Evolutionary conservation across 441 rosid genomes (phyloP).

Genomic region (Corymbia calophylla): DNA sequence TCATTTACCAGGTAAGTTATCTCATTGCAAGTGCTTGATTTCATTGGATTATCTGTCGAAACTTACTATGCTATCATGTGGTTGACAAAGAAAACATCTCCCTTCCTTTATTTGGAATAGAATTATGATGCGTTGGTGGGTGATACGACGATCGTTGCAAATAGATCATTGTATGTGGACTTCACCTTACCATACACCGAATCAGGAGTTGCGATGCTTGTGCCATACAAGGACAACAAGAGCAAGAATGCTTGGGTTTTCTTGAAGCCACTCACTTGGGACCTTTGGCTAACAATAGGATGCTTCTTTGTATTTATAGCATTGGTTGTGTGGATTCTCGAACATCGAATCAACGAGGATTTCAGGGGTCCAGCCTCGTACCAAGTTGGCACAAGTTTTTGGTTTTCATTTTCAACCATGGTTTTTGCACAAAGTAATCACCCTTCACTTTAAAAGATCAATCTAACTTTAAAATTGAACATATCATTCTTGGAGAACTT

Average conservation of each 20-base stretch:
- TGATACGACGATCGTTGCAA: constrained; percentile 37
- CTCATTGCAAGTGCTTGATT: neutral
- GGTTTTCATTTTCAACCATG: neutral
- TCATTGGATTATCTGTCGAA: neutral
- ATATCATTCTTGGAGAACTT: neutral
- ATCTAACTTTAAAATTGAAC: neutral
- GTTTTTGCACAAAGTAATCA: neutral
- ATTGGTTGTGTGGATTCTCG: neutral
- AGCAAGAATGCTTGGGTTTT: constrained; percentile 30
- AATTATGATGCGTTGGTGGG: constrained; percentile 44
- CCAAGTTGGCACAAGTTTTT: neutral
- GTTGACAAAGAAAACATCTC: neutral
- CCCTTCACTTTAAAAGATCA: neutral
- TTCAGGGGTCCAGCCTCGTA: neutral
- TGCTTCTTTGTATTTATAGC: constrained; percentile 43
- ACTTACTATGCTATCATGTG: neutral
- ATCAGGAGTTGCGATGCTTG: constrained; percentile 46
- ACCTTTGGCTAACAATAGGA: constrained; percentile 39
- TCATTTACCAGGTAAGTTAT: constrained; percentile 26
- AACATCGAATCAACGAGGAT: neutral
- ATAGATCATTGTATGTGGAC: constrained; percentile 40
- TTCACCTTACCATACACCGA: constrained; percentile 49
- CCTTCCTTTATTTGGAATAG: constrained; percentile 8
- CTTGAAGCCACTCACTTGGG: constrained; percentile 48
- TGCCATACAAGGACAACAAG: constrained; percentile 18